Conservation (phyloP, 495 filamentous ascomycete genomes). For the Xylaria sp. region DNA sequence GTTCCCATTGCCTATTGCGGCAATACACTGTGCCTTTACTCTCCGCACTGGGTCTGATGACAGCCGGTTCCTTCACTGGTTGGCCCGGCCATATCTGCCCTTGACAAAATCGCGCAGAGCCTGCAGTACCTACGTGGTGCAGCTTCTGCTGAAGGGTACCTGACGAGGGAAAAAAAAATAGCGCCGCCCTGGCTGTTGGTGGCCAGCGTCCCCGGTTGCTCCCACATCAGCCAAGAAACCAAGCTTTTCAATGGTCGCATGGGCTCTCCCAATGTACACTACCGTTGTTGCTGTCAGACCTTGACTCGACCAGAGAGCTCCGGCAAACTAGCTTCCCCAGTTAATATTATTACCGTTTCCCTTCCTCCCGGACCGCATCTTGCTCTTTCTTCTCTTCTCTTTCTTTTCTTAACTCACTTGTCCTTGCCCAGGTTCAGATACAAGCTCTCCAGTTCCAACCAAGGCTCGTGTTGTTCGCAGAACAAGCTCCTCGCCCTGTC, state of each 20-base stretch:
- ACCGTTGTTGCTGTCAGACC: conserved; percentile 31
- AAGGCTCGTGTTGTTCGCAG: conserved; percentile 47
- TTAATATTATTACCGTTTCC: conserved; percentile 39
- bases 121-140: conserved; percentile 2
- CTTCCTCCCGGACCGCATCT: conserved; percentile 39
- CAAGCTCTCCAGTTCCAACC: conserved; percentile 32
- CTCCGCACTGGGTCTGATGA: conserved; percentile 41
- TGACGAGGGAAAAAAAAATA: conserved; percentile 19
- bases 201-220: conserved; percentile 30
- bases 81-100: conserved; percentile 24
- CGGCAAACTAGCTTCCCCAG: conserved; percentile 35
- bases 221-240: conserved; percentile 29
- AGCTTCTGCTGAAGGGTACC: conserved; percentile 3
- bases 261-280: conserved; percentile 14
- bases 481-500: conserved; percentile 35
- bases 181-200: conserved; percentile 29
- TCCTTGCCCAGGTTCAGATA: conserved; percentile 39
- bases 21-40: conserved; percentile 35
- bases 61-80: conserved; percentile 35
- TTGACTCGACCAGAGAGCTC: conserved; percentile 30
- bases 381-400: conserved; percentile 31
- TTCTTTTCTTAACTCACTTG: conserved; percentile 41
- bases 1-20: conserved; percentile 33
- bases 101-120: conserved; percentile 45
- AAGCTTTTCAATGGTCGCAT: conserved; percentile 36